Conservation (phyloP, 1,284 basidiomycete genomes). For the Leccinum subfulvum region DNA sequence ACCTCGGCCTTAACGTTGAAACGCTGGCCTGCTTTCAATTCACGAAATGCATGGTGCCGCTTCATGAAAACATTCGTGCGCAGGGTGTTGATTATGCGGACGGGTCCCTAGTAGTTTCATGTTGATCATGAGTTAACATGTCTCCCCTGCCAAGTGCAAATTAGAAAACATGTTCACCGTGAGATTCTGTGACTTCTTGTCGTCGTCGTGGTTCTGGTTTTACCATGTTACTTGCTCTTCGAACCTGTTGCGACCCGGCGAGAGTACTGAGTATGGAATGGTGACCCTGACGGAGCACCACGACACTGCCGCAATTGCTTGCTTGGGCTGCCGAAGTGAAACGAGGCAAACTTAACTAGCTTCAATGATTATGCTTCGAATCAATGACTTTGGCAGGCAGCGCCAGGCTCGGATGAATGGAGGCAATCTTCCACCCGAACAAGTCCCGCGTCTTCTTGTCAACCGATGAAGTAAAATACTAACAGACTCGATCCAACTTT, state of each 20-base stretch:
- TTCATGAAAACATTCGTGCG: neutral
- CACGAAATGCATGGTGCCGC: neutral
- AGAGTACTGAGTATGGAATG: neutral
- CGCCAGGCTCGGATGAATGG: conserved; percentile 5
- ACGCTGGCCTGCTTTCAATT: neutral
- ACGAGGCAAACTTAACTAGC: conserved; percentile 1
- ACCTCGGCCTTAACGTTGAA: neutral
- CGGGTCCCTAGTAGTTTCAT: neutral
- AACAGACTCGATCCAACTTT: conserved; percentile 3
- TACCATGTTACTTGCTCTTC: neutral
- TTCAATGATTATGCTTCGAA: conserved; percentile 8
- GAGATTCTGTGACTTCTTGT: neutral
- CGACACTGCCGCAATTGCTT: neutral
- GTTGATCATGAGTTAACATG: neutral
- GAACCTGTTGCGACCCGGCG: neutral
- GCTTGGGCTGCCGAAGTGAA: neutral
- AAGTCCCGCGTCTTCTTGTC: conserved; percentile 7
- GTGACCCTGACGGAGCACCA: neutral
- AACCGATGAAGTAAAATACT: conserved; percentile 18
- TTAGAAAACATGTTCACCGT: neutral
- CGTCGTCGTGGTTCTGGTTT: neutral
- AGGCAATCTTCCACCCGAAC: conserved; percentile 12
- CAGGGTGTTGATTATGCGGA: neutral
- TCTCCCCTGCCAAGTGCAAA: neutral
- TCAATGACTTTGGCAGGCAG: conserved; percentile 1